Evolutionary conservation across 2,329 filamentous ascomycete genomes (phyloP), one percentile per base, ranked within the genome.

Genomic region (Colletotrichum sp.): DNA sequence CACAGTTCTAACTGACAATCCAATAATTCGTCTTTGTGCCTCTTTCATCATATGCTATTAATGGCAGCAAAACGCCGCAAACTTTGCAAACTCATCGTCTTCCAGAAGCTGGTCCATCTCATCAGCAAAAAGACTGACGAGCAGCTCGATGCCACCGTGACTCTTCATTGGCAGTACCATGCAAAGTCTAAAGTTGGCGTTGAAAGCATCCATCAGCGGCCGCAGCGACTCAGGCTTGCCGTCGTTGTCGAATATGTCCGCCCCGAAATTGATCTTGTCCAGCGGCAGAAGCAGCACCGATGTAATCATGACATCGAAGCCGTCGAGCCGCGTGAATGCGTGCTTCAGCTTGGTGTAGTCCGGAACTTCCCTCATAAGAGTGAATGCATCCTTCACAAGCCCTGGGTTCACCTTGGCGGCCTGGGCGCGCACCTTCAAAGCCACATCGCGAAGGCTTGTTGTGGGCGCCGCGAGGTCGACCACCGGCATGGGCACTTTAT

Each of bases 251-350:
- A 83, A 82, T 3, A 81, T 65, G 6, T 74, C 21, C n/a, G 76
- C 78, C 1, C 82, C 82, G 61, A 83, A 83, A 7, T 69, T 71
- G 32, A 83, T 77, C 26, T 82, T 80, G 32, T 74, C 75, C n/a
- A 76, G 74, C 30, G 77, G 81, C 58, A 82, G 78, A 12, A 83
- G 69, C 76, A 83, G 79, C 76, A 83, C 77, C 62, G 82, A 82
- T 7, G 80, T 79, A 10, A 83, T 79, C 77, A 82, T 79, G 55
- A 79, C 72, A 65, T 82, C 69, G 78, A 81, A 79, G 43, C 80
- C 78, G 24, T 81, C 77, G 0, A 81, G 78, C 5, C 78, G 77
- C 79, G 80, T 81, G 71, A 78, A 79, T 8, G 81, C 79, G 4
- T 77, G 78, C 13, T 77, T 76, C 48, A 79, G 75, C 52, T 75